Evolutionary conservation across 73 alveolate genomes (phyloP), one percentile per base, ranked within the genome.

Genomic region (Paramecium pentaurelia): DNA sequence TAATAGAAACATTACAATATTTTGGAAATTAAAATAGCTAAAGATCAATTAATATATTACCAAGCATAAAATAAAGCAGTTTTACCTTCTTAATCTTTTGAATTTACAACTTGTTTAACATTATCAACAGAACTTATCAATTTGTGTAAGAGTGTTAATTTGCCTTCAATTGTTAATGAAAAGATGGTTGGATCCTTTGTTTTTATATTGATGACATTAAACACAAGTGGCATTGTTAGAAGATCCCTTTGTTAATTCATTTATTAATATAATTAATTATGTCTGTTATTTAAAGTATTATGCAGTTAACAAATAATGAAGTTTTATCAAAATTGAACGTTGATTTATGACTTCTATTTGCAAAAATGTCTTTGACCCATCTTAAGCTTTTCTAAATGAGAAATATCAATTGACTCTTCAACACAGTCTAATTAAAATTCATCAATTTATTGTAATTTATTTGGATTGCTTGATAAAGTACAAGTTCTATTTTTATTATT

Each of bases 61-160:
- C 94, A 89, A 38, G 94, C 94, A 89, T 89, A 89, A 83, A 89
- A 89, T 42, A 89, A 85, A 28, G 94, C 89, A 27, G 92, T 89
- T 54, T 89, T 89, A 30, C 94, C 94, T 89, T 89, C 94, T 60
- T 88, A 77, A 73, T 89, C 94, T 51, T 45, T 71, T 20, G 91
- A 89, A 73, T 89, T 89, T 45, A 80, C 77, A 47, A 80, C 58
- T 28, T 73, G 14, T 20, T 16, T 40, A 68, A 68, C 84, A 54
- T 54, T 54, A 54, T 54, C 70, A 54, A 54, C 70, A n/a, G 70
- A 54, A 54, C 9, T 54, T 54, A 54, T 54, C 2, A 54, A 54
- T 54, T 54, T 54, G 25, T 54, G 71, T 27, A 80, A 36, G 36
- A 32, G 47, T 25, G 91, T 80, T 47, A 80, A 45, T 80, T 25